These are phyloP conservation scores for Cryptococcus sp. DNA, from an alignment of 1,284 basidiomycete species.

Conservation along the genomic window DNA sequence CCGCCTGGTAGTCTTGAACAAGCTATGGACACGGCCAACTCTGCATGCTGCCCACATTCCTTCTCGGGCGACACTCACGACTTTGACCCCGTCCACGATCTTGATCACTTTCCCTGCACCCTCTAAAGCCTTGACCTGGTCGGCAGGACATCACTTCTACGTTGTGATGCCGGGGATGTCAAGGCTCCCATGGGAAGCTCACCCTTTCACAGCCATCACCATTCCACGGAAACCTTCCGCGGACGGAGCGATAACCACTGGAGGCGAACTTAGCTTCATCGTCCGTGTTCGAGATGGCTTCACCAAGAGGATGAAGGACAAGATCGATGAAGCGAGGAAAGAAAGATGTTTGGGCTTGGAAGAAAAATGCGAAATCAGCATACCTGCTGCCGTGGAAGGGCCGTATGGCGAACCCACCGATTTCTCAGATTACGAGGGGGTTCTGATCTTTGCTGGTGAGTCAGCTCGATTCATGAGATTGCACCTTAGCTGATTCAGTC, in stretches of 20 bases:
- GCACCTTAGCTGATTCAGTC: not conserved
- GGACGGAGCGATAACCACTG: conserved; percentile 12
- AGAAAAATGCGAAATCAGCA: conserved; percentile 20
- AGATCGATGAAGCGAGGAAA: conserved; percentile 17
- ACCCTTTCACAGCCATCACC: conserved; percentile 47
- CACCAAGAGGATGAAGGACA: conserved; percentile 33
- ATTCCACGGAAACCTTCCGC: conserved; percentile 17
- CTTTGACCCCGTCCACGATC: conserved; percentile 32
- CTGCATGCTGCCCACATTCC: conserved; percentile 26
- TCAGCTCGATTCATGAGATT: not conserved
- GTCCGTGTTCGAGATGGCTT: conserved; percentile 40
- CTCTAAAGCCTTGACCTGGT: conserved; percentile 33
- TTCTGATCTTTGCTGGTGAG: conserved; percentile 46
- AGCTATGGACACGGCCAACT: conserved; percentile 45
- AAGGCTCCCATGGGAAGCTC: conserved; percentile 45
- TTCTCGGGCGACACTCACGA: conserved; percentile 51
- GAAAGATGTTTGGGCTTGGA: conserved; percentile 19
- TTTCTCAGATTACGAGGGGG: conserved; percentile 31
- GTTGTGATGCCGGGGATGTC: conserved; percentile 43
- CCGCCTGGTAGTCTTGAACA: conserved; percentile 61
- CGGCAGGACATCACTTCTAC: conserved; percentile 45
- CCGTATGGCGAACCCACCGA: conserved; percentile 39
- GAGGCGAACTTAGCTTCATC: conserved; percentile 33
- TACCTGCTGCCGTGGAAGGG: conserved; percentile 43
- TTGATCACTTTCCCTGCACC: conserved; percentile 26